Base-by-base conservation (phyloP, 768 basidiomycete genomes). In the Leccinum pellstonianum region DNA sequence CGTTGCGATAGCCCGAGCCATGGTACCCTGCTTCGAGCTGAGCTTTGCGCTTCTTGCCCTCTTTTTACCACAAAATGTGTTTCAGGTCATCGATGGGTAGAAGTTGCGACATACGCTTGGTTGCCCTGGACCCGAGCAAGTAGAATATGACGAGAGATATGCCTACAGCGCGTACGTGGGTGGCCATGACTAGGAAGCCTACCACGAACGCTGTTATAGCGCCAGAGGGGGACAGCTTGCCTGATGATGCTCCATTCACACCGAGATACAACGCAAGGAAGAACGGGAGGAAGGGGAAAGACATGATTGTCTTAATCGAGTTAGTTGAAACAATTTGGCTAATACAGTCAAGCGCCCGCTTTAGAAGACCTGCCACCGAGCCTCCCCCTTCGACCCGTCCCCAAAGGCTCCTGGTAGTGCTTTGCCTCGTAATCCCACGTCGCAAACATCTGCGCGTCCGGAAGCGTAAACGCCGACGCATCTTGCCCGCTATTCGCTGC, bases 81-180 rank as follows among this genome's bases (percentile, higher is more conserved):
- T 35, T 12, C 60, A 66, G 27, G 5, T n/a, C 25, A 19, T 31
- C 5, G 17, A 2, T 8, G 15, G 0, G 23, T 29, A 8, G 23
- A 17, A 55, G 17, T 35, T 8, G 25, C 8, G 31, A 78, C 85
- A 66, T 66, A 85, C 86, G 81, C 74, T 93, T 95, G 3, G 95
- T 97, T 0, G 94, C 94, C 51, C 83, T 81, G 61, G 90, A 90
- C 4, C 87, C 95, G 0, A 85, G 67, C 31, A 95, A 76, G 72
- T 97, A 95, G 71, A 95, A 91, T 0, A 82, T 83, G 58, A 93
- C 80, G 58, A 95, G 77, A 1, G 85, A 77, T 11, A 82, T 72
- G 15, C 87, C 90, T 67, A 91, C 87, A 0, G 83, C 81, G 47
- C 81, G 79, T 38, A 86, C 77, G 9, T 81, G 86, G n/a, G 85